Percentiles rank a stretch among this genome's conserved stretches.
phyloP scores from a whole-genome alignment of 805 yeast species.

The Pichia paraexigua region DNA sequence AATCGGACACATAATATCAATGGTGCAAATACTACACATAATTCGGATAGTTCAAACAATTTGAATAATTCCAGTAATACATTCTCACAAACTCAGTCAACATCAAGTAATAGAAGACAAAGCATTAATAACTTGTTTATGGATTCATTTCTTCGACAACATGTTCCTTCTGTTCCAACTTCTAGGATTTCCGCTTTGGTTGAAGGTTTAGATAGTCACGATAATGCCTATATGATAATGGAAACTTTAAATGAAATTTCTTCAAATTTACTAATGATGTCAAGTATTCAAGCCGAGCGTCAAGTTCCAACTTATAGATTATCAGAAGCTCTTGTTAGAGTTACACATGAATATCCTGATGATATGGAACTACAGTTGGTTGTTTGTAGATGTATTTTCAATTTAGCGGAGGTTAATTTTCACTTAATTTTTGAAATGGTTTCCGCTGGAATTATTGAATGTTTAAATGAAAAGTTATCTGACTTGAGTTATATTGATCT shows the following conservation, averaged over 20 bases:
- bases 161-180: slow-evolving; percentile 10
- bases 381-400: slow-evolving; percentile 77
- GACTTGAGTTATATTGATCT: slow-evolving; percentile 82
- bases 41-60: not conserved
- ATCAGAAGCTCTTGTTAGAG: slow-evolving; percentile 44
- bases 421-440: slow-evolving; percentile 58
- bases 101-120: not conserved
- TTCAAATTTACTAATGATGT: slow-evolving; percentile 59
- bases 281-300: slow-evolving; percentile 52
- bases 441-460: slow-evolving; percentile 55
- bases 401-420: slow-evolving; percentile 66
- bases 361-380: slow-evolving; percentile 76
- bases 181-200: slow-evolving; percentile 25
- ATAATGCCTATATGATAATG: slow-evolving; percentile 52
- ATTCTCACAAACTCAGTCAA: not conserved
- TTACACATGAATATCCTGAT: slow-evolving; percentile 52
- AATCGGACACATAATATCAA: not conserved
- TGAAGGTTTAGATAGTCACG: slow-evolving; percentile 34
- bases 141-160: slow-evolving; percentile 23
- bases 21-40: not conserved
- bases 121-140: slow-evolving; percentile 9
- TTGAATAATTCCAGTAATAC: not conserved
- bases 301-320: slow-evolving; percentile 52
- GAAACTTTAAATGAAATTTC: slow-evolving; percentile 61
- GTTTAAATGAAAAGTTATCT: slow-evolving; percentile 53